Percentiles rank a stretch among this genome's conserved stretches.
Conservation (phyloP, 805 yeast species). For the baker's yeast (Saccharomyces cerevisiae) region DNA sequence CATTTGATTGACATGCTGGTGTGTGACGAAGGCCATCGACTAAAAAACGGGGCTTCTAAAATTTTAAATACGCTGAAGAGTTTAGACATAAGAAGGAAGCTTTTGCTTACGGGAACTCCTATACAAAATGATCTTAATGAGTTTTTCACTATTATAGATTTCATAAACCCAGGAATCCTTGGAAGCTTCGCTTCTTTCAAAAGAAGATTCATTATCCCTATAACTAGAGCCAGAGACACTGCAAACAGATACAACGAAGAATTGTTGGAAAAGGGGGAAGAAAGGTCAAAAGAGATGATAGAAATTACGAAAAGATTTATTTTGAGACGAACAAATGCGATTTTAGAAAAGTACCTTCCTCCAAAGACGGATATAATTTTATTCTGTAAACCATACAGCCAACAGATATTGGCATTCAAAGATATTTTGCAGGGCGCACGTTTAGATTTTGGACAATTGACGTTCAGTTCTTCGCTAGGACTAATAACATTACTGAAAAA, state of each 20-base stretch:
- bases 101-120: conserved; percentile 82
- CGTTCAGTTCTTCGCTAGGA: conserved; percentile 43
- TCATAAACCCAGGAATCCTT: conserved; percentile 74
- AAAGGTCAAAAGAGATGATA: conserved; percentile 54
- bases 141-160: conserved; percentile 71
- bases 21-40: conserved; percentile 93
- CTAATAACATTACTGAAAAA: conserved; percentile 70
- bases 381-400: conserved; percentile 65
- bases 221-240: conserved; percentile 58
- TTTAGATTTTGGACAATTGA: conserved; percentile 23
- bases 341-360: conserved; percentile 53
- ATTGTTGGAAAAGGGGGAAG: conserved; percentile 49
- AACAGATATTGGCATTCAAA: conserved; percentile 50
- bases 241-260: conserved; percentile 45
- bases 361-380: conserved; percentile 67
- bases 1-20: conserved; percentile 55
- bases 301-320: conserved; percentile 57
- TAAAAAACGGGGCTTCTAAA: conserved; percentile 69
- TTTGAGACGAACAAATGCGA: conserved; percentile 60
- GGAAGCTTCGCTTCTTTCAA: conserved; percentile 57
- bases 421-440: conserved; percentile 34
- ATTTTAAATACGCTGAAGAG: conserved; percentile 54
- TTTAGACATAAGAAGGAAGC: conserved; percentile 46
- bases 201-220: conserved; percentile 59
- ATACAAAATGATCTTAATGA: conserved; percentile 87